Conservation (phyloP, 176 grass and related monocot species). For the Miscanthus lutarioriparius region DNA sequence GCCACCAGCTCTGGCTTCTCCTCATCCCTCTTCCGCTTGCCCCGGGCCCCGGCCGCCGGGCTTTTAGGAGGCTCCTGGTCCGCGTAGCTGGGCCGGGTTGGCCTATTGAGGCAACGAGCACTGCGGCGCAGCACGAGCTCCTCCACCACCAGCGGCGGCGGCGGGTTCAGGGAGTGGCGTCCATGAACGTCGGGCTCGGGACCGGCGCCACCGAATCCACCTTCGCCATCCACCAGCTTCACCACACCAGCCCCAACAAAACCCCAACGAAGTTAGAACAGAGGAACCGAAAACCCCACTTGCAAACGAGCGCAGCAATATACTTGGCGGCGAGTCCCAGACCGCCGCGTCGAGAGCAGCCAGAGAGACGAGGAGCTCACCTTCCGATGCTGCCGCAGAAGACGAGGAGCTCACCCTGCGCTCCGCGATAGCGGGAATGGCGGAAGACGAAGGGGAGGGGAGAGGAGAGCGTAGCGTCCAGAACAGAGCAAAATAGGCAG, state of each 20-base stretch:
- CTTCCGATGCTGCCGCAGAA: too few relatives aligned
- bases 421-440: not conserved
- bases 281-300: not conserved
- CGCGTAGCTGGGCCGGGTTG: constrained; percentile 1
- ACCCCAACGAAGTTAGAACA: not conserved
- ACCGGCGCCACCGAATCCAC: constrained; percentile 33
- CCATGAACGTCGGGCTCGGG: constrained; percentile 20
- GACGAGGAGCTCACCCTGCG: too few relatives aligned
- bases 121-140: constrained; percentile 45
- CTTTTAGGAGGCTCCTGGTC: constrained; percentile 32
- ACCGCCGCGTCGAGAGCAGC: not conserved
- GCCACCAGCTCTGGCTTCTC: constrained; percentile 12
- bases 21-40: constrained; percentile 44
- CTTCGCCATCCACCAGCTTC: constrained; percentile 21
- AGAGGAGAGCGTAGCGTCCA: not conserved
- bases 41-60: constrained; percentile 6
- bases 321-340: not conserved
- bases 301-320: not conserved
- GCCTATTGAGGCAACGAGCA: constrained; percentile 39
- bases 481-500: constrained; percentile 2
- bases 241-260: constrained; percentile 13
- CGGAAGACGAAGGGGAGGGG: not conserved
- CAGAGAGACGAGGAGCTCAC: too few relatives aligned
- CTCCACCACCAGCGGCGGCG: constrained; percentile 1
- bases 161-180: not conserved